Conservation (phyloP, 768 basidiomycete species). For the Royoungia palumana region DNA sequence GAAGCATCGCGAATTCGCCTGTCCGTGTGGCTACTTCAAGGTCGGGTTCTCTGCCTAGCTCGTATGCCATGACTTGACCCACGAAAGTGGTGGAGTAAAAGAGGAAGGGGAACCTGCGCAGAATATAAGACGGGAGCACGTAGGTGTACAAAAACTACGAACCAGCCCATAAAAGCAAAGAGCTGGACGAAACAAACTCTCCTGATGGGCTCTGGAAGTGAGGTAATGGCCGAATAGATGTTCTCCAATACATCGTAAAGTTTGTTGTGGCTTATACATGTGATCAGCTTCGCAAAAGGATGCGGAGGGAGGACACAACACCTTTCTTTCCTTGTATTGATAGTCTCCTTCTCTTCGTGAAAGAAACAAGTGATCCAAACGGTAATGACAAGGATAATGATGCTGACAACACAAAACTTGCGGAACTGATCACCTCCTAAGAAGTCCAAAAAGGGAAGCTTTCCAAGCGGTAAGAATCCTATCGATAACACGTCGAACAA, state of each 20-base stretch:
- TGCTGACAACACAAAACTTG: slow-evolving; percentile 88
- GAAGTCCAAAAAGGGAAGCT: slow-evolving; percentile 71
- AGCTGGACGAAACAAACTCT: slow-evolving; percentile 92
- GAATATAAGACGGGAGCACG: slow-evolving; percentile 8
- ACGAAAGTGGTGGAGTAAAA: slow-evolving; percentile 95
- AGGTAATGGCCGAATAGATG: slow-evolving; percentile 68
- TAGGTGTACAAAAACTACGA: slow-evolving; percentile 20
- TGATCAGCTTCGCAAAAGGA: slow-evolving; percentile 1
- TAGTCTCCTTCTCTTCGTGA: slow-evolving; percentile 75
- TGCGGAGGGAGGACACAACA: slow-evolving; percentile 17
- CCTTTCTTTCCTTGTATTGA: slow-evolving; percentile 44
- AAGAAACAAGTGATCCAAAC: slow-evolving; percentile 87
- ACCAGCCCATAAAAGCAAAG: slow-evolving; percentile 98
- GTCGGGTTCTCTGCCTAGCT: slow-evolving; percentile 71
- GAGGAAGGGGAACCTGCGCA: slow-evolving; percentile 83
- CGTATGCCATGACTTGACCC: slow-evolving; percentile 89
- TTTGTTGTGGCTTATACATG: slow-evolving; percentile 39
- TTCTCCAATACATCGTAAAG: slow-evolving; percentile 73
- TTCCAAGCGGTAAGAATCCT: slow-evolving; percentile 88
- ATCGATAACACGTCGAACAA: slow-evolving; percentile 8
- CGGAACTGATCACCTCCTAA: slow-evolving; percentile 93
- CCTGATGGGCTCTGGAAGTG: slow-evolving; percentile 78
- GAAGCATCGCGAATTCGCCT: slow-evolving; percentile 84
- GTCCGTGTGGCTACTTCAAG: slow-evolving; percentile 78
- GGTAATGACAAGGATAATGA: slow-evolving; percentile 72